Base-by-base conservation (phyloP, 1,284 basidiomycete species). In the Pseudozyma hubeiensis region DNA sequence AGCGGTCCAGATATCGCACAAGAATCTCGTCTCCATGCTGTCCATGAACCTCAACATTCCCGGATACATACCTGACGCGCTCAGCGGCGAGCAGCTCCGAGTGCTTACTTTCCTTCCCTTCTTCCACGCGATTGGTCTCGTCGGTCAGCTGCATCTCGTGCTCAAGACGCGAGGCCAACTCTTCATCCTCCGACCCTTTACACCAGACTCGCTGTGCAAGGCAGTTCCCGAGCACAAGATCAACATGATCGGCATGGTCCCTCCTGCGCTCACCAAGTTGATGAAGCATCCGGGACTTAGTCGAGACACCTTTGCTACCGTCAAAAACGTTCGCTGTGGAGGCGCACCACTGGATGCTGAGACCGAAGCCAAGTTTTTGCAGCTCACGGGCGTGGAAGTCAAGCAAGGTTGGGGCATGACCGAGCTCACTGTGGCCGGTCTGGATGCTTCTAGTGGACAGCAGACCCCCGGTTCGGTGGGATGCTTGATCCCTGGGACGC, bases 351-450 rank as follows among this genome's bases (percentile, higher is more conserved):
- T 78, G 24, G 70, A 73, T 46, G 58, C 56, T 7, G 73, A 69
- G 47, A 64, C 60, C 0, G 51, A 70, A 35, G 49, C 50, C 29
- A 49, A 50, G 16, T 72, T 78, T 44, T 41, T 52, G 7, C 44
- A 62, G 9, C 59, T 74, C 55, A 68, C 63, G 11, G 64, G 70
- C 17, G 63, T 73, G 9, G 50, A 53, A 13, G 58, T 74, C 29
- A 53, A 43, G n/a, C 72, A 75, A 34, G 76, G 73, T 2, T 78
- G 64, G 58, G 76, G 76, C 3, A 78, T 78, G 76, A 76, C 68
- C 16, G 76, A 78, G 59, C 68, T 72, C 11, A 78, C 76, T 0
- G 41, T 78, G 24, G 76, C 52, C 14, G 67, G 64, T 0, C 30
- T 78, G 5, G 76, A 72, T 24, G 41, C 67, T 11, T 60, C 54